Evolutionary conservation across 2,329 filamentous ascomycete species (phyloP).

Genomic region (Periconia sp.): DNA sequence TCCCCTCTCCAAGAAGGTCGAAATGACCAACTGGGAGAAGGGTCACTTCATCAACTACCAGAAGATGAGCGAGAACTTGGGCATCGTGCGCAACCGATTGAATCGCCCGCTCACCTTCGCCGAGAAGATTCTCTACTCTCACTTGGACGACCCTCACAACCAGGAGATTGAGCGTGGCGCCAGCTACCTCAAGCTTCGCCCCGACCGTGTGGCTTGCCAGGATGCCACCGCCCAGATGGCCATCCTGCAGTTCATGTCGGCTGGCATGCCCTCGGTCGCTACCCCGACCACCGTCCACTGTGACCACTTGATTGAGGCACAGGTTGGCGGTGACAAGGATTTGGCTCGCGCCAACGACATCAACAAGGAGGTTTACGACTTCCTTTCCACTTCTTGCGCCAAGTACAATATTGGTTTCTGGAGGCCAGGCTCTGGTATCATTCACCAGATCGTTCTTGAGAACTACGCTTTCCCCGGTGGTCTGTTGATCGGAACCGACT

Average conservation of each 20-base stretch:
- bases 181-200: conserved; percentile 94
- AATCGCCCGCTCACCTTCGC: conserved; percentile 93
- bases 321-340: conserved; percentile 92
- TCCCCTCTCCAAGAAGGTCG: conserved; percentile 91
- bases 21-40: conserved; percentile 96
- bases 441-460: conserved; percentile 97
- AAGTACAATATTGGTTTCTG: conserved; percentile 99
- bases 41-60: conserved; percentile 97
- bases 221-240: conserved; percentile 99
- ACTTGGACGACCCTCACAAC: conserved; percentile 93
- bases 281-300: conserved; percentile 97
- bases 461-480: conserved; percentile 99
- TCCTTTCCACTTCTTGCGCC: conserved; percentile 87
- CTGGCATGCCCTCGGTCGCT: conserved; percentile 91
- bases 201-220: conserved; percentile 97
- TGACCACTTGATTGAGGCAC: conserved; percentile 98
- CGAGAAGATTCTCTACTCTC: conserved; percentile 91
- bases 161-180: conserved; percentile 95
- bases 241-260: conserved; percentile 99
- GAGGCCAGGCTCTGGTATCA: conserved; percentile 97
- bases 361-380: conserved; percentile 99
- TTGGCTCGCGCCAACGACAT: conserved; percentile 84
- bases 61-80: conserved; percentile 98
- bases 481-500: conserved; percentile 96
- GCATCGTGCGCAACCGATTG: conserved; percentile 83